Evolutionary conservation across 768 basidiomycete species (phyloP), one percentile per base, ranked within the genome.

Genomic region (Rhodocollybia butyracea): DNA sequence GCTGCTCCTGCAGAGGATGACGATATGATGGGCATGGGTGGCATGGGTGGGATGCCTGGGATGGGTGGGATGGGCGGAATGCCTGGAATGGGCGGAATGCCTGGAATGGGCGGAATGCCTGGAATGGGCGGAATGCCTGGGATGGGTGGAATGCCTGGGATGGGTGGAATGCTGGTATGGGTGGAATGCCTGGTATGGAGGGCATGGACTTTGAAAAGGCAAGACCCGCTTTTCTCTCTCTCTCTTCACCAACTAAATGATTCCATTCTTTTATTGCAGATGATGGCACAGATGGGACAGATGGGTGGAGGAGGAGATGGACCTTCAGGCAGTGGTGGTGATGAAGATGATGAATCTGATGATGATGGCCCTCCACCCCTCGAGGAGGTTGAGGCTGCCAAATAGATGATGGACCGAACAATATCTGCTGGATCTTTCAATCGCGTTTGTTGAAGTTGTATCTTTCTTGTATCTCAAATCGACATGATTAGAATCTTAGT

Each of bases 281-380:
- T 80, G 76, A 80, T 81, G 79, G 77, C 75, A 15, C 68, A 76
- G 46, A 78, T 81, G 75, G 75, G 76, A 24, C 63, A 61, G 41
- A 59, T 59, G 29, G 63, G 63, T 11, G 73, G 62, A 27, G 64
- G 54, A 22, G 61, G 55, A 27, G 60, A 47, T 19, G 70, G 66
- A 46, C 60, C 60, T 31, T 52, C 55, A 27, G 43, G 58, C 29
- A 22, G 29, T 17, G 55, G 43, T 3, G 66, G 40, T 26, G 73
- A 59, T 22, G 75, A 68, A 19, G 78, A 64, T 22, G 75, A 70
- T 21, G 80, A 76, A 12, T 75, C 77, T 39, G 82, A 74, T 5
- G 82, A 83, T 46, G 88, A 85, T 39, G 88, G 84, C 48, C 89
- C 89, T 54, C 91, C 91, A 50, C 88, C 90, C 61, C 85, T 93